Conservation (phyloP, 1,284 basidiomycete genomes). For the Malassezia yamatoensis region DNA sequence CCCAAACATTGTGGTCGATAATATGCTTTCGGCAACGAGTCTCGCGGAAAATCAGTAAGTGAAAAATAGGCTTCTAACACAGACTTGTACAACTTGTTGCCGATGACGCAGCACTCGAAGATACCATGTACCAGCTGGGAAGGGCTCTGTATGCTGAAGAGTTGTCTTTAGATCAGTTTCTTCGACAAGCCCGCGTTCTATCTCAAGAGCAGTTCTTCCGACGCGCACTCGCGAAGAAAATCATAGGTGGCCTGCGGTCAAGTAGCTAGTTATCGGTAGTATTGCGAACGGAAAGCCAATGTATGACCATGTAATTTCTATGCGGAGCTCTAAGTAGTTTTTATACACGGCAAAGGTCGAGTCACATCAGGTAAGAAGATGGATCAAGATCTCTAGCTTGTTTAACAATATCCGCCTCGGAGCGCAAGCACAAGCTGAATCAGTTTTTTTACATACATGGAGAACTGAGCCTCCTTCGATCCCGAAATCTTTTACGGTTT, state of each 20-base stretch:
- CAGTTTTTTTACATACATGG: slow-evolving; percentile 34
- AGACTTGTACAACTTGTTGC: slow-evolving; percentile 77
- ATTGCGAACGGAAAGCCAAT: too few species aligned
- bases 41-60: slow-evolving; percentile 38
- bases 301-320: too few species aligned
- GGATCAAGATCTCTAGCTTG: too few species aligned
- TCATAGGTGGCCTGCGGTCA: slow-evolving; percentile 4
- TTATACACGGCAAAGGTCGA: too few species aligned
- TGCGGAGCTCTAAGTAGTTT: too few species aligned
- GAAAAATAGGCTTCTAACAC: background rate
- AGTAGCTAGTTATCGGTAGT: too few species aligned
- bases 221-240: slow-evolving; percentile 38
- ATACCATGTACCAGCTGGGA: slow-evolving; percentile 93
- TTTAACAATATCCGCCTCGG: slow-evolving; percentile 21
- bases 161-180: slow-evolving; percentile 35
- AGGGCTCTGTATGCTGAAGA: slow-evolving; percentile 76
- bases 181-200: slow-evolving; percentile 43
- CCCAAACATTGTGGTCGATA: slow-evolving; percentile 29
- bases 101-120: slow-evolving; percentile 97
- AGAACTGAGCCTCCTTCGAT: slow-evolving; percentile 46
- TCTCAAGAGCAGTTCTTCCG: slow-evolving; percentile 44
- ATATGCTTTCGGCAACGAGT: slow-evolving; percentile 32
- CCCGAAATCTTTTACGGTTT: slow-evolving; percentile 46
- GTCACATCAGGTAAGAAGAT: too few species aligned
- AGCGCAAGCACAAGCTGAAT: slow-evolving; percentile 38